These are phyloP conservation scores for Dysphania ambrosioides DNA, from an alignment of 148 eudicot genomes.

Conservation along the genomic window DNA sequence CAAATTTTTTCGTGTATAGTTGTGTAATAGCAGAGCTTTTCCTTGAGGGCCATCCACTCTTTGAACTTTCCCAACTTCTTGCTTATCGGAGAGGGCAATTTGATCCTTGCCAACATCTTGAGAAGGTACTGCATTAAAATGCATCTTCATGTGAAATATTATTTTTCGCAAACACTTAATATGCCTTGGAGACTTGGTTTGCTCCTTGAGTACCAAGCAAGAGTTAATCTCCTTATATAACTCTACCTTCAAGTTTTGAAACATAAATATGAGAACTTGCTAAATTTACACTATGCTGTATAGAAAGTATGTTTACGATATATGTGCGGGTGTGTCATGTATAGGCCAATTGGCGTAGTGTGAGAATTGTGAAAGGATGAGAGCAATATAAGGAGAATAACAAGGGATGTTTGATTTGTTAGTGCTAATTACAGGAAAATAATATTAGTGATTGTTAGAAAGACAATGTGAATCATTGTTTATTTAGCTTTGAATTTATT, in stretches of 20 bases:
- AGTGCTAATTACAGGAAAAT: no score
- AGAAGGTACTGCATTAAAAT: constrained; percentile 52
- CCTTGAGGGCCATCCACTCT: constrained; percentile 91
- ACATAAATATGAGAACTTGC: neutral
- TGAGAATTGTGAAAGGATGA: no score
- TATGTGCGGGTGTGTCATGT: no score
- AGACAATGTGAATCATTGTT: no score
- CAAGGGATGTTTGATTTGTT: no score
- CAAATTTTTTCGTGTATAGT: constrained; percentile 33
- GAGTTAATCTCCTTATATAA: neutral
- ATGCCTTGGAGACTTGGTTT: neutral
- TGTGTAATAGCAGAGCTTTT: constrained; percentile 98
- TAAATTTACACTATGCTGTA: no score
- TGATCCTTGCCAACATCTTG: constrained; percentile 94
- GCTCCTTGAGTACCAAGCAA: neutral
- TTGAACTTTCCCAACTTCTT: constrained; percentile 91
- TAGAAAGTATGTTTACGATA: no score
- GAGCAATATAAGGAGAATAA: no score
- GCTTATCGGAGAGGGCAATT: constrained; percentile 93
- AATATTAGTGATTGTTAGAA: no score
- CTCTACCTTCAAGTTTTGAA: neutral
- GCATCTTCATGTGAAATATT: neutral
- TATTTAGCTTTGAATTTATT: no score
- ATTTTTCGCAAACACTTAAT: no score
- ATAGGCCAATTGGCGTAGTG: no score